A percentile compares a stretch with the other conserved stretches of the same genome.
These are phyloP conservation scores for Protoeuglena noctilucae DNA, from an alignment of 139 green algal species.

Conservation along the genomic window DNA sequence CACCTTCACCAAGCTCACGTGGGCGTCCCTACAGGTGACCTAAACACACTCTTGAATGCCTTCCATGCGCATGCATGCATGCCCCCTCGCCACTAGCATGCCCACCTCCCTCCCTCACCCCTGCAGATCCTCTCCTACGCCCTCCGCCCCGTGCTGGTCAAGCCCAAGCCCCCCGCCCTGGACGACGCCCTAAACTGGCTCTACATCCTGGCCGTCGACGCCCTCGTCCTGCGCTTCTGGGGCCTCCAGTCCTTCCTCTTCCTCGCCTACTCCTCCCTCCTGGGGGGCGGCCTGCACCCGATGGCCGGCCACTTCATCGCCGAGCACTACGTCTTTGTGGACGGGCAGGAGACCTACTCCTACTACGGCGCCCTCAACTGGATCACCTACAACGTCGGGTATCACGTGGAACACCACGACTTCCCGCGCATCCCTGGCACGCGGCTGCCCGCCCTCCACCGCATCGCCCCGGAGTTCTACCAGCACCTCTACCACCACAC, in stretches of 20 bases:
- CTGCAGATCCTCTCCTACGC: slow-evolving; percentile 50
- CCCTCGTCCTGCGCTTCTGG: slow-evolving; percentile 23
- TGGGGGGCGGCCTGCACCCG: slow-evolving; percentile 38
- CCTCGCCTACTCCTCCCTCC: slow-evolving; percentile 31
- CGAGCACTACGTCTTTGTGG: slow-evolving; percentile 54
- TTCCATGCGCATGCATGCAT: too few relatives aligned
- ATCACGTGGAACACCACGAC: slow-evolving; percentile 71
- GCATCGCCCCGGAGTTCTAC: slow-evolving; percentile 58
- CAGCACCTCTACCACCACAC: slow-evolving; percentile 31
- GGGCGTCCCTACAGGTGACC: slow-evolving; percentile 14
- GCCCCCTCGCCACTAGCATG: too few relatives aligned
- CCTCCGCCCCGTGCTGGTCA: slow-evolving; percentile 35
- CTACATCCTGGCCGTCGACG: slow-evolving; percentile 25
- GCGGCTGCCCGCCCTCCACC: slow-evolving; percentile 29
- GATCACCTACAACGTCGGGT: slow-evolving; percentile 57
- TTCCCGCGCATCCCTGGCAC: slow-evolving; percentile 55
- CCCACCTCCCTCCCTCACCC: too few relatives aligned
- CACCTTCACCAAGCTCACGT: slow-evolving; percentile 21
- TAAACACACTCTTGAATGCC: slow-evolving; percentile 10
- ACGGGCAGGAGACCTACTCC: slow-evolving; percentile 54
- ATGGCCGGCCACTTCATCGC: slow-evolving; percentile 55
- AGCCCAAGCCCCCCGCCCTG: slow-evolving; percentile 27
- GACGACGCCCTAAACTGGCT: slow-evolving; percentile 31
- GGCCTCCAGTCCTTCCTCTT: slow-evolving; percentile 37
- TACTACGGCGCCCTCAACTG: slow-evolving; percentile 60